These are phyloP conservation scores for Solanum virginianum DNA, from an alignment of 257 asterid genomes.

Conservation along the genomic window DNA sequence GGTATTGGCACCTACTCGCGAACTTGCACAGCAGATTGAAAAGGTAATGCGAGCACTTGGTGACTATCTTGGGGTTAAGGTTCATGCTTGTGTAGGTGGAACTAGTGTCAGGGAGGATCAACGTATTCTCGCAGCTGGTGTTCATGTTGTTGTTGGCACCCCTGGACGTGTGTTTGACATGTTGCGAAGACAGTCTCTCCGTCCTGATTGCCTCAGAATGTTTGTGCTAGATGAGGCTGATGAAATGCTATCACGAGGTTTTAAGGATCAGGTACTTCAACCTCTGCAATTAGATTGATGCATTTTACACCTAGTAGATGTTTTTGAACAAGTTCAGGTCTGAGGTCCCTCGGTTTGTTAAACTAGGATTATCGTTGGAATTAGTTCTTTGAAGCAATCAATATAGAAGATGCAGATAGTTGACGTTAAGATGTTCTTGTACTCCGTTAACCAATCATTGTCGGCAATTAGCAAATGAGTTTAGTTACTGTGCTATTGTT, in stretches of 20 bases:
- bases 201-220: conserved; percentile 58
- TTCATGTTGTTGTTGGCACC: conserved; percentile 81
- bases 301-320: not conserved
- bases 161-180: conserved; percentile 90
- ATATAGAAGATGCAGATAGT: not conserved
- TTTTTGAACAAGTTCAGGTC: not conserved
- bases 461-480: not conserved
- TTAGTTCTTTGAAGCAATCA: not conserved
- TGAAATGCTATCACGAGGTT: conserved; percentile 84
- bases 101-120: conserved; percentile 91
- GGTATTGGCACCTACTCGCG: conserved; percentile 75
- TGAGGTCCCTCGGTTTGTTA: not conserved
- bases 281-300: not conserved
- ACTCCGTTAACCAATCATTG: not conserved
- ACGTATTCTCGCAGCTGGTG: conserved; percentile 61
- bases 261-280: conserved; percentile 61
- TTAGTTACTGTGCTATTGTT: not conserved
- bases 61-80: conserved; percentile 81
- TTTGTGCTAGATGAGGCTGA: conserved; percentile 85
- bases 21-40: conserved; percentile 76
- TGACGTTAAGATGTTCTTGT: not conserved
- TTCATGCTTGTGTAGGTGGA: conserved; percentile 85
- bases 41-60: conserved; percentile 87
- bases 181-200: conserved; percentile 59
- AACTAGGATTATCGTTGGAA: not conserved